A percentile compares a stretch with the other conserved stretches of the same genome.
Evolutionary conservation across 2,329 filamentous ascomycete genomes (phyloP).

Genomic region (Claviceps capensis): DNA sequence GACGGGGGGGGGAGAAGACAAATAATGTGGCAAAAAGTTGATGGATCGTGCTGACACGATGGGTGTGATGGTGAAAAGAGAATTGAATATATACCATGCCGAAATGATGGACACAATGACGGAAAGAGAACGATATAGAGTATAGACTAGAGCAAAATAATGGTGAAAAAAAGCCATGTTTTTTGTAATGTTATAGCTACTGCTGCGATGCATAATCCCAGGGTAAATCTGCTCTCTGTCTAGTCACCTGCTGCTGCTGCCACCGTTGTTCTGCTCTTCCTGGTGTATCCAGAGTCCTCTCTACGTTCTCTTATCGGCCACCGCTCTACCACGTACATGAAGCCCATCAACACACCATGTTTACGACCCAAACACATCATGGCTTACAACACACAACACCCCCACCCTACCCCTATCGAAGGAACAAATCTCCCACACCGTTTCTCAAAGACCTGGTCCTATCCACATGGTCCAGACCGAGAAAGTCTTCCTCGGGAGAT

Average conservation of each 20-base stretch:
- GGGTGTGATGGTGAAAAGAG: too few species aligned
- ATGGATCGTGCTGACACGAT: too few species aligned
- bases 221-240: not conserved
- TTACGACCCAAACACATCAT: not conserved
- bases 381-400: not conserved
- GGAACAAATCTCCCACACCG: conserved; percentile 49
- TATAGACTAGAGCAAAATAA: not conserved
- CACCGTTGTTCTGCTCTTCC: not conserved
- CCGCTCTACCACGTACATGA: not conserved
- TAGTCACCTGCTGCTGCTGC: not conserved
- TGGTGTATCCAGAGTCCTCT: conserved; percentile 7
- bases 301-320: conserved; percentile 5
- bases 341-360: not conserved
- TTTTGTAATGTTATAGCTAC: not conserved
- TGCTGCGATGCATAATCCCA: not conserved
- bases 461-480: conserved; percentile 54
- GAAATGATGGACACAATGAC: conserved; percentile 22
- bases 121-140: not conserved
- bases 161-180: conserved; percentile 1
- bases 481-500: conserved; percentile 42
- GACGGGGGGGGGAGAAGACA: too few species aligned
- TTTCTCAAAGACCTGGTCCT: conserved; percentile 44
- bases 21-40: too few species aligned
- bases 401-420: conserved; percentile 20
- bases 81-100: too few species aligned